Evolutionary conservation across 495 filamentous ascomycete genomes (phyloP).

Genomic region (Opeltia flavorubescens): DNA sequence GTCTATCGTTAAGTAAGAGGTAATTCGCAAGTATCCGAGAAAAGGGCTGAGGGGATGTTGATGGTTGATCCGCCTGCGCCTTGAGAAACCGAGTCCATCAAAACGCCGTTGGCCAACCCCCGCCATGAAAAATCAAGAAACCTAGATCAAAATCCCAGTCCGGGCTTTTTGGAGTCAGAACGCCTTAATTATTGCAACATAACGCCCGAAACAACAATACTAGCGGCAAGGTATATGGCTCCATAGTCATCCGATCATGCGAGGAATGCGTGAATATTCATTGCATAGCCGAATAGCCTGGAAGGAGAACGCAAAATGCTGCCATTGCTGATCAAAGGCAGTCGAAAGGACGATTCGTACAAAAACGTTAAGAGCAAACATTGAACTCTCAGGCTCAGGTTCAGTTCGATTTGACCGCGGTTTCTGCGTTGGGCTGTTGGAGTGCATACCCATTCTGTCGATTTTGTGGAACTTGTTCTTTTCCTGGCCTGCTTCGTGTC

Average conservation of each 20-base stretch:
- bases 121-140: too few relatives aligned
- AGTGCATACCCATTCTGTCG: slow-evolving; percentile 9
- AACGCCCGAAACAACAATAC: not conserved
- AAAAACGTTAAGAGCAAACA: not conserved
- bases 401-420: slow-evolving; percentile 2
- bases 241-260: not conserved
- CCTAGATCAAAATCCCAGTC: too few relatives aligned
- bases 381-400: not conserved
- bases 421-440: slow-evolving; percentile 4
- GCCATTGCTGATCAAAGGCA: not conserved
- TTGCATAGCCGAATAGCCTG: not conserved
- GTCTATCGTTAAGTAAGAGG: too few relatives aligned
- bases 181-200: too few relatives aligned
- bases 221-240: not conserved
- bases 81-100: too few relatives aligned
- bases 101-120: too few relatives aligned
- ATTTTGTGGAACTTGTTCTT: slow-evolving; percentile 8
- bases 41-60: too few relatives aligned
- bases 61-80: too few relatives aligned
- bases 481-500: slow-evolving; percentile 4
- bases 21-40: too few relatives aligned
- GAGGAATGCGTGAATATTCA: not conserved
- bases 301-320: not conserved
- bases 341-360: not conserved
- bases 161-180: too few relatives aligned